Evolutionary conservation across 371 early-diverging fungal genomes (phyloP), one percentile per base, ranked within the genome.

Genomic region (Choanephora cucurbitarum): DNA sequence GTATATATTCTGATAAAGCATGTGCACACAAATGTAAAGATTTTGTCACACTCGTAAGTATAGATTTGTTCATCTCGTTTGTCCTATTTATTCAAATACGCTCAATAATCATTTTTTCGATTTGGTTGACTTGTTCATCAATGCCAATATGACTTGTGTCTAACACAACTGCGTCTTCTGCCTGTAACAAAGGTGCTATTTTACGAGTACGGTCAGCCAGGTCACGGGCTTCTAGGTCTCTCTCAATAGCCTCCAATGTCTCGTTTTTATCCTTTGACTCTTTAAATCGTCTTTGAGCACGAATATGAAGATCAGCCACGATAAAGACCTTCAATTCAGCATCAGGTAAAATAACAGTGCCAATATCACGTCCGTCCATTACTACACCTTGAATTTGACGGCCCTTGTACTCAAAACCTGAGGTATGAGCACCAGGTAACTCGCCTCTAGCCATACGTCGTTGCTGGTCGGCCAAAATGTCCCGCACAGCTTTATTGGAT

Each of bases 311-410:
- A 57, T 85, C 81, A 0, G 96, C 96, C 5, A 83, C 83, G 21
- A 97, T 73, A 64, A 88, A 97, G 2, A 97, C 77, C 60, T 97
- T 97, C 28, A 97, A 77, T 33, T 94, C 87, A 0, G 98, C 98
- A 60, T 91, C 71, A 0, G 97, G 96, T 34, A 97, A 73, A 3
- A 97, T 87, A 0, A 84, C 85, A 0, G 95, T 91, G 15, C 96
- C 96, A 48, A 96, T 94, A 73, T 97, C 98, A 6, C 98, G 73
- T 8, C 98, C 98, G 69, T 97, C 98, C 88, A 96, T 92, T 8
- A 97, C 91, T 17, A 95, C 70, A 19, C 94, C 93, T 4, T 62
- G 59, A 3, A 77, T 51, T 0, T 56, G 44, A 18, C 62, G 56
- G 2, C 51, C 48, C 4, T 63, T 31, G 10, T 41, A 44, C 18